Evolutionary conservation across 768 basidiomycete genomes (phyloP), one percentile per base, ranked within the genome.

Genomic region (Thelephora ganbajun): DNA sequence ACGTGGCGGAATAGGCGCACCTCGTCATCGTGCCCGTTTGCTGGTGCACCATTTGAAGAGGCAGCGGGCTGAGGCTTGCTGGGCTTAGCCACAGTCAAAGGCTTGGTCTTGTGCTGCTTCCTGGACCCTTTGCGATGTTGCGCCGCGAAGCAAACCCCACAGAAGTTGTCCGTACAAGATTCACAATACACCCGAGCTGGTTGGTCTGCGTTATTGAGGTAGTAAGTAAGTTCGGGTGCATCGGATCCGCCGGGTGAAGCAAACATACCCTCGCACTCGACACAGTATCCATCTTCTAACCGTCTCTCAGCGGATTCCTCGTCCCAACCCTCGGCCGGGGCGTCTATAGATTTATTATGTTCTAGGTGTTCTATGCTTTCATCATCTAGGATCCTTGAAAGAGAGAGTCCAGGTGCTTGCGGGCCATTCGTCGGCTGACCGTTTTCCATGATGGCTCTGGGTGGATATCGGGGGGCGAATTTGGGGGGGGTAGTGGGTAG

Each of bases 121-220:
- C 88, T 71, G 2, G 79, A 70, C 6, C 88, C 88, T 55, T 90
- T 91, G 43, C 87, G 69, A 61, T 91, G 88, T 57, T 85, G 85
- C 0, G 87, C 75, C 9, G 82, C 74, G 60, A 83, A 91, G 69
- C 88, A 91, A 19, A 91, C 88, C 58, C 88, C 82, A 51, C 88
- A 90, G 57, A 79, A 90, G 16, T 69, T 61, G 58, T 90, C 88
- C 2, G 57, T 65, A 59, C 88, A 91, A 11, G 73, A 71, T 57
- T 81, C 77, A 57, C 88, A 91, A 45, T 68, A 61, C 18, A 90
- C 56, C 57, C 85, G 75, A 4, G 85, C 83, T 48, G 88, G 86
- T 60, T 91, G 88, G 66, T 91, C 88, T 91, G 49, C 44, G 47
- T 36, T 44, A 35, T 37, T 43, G 30, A 22, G 48, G 36, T 33